A percentile compares a stretch with the other conserved stretches of the same genome.
Conservation (phyloP, 495 filamentous ascomycete species). For the Xylaria cubensis region DNA sequence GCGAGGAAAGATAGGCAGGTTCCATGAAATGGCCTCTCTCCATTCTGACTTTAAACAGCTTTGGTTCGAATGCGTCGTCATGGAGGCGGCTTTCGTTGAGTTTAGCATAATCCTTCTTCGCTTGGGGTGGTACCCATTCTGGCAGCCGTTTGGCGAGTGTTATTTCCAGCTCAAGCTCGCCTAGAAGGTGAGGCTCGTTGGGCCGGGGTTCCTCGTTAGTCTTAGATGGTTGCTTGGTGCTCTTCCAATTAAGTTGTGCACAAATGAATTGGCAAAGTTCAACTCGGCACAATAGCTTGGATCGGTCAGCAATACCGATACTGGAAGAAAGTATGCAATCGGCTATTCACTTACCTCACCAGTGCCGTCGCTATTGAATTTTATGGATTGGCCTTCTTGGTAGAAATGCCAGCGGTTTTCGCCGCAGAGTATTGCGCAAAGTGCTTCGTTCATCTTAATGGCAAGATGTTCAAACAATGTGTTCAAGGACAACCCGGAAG, state of each 20-base stretch:
- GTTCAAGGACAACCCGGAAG: background rate
- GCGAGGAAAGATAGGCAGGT: conserved; percentile 24
- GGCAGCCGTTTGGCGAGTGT: conserved; percentile 35
- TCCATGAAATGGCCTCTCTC: conserved; percentile 42
- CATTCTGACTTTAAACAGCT: conserved; percentile 37
- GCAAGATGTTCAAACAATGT: background rate
- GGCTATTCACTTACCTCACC: conserved; percentile 33
- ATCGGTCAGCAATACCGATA: conserved; percentile 23
- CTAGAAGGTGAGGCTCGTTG: conserved; percentile 31
- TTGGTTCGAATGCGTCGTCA: conserved; percentile 41
- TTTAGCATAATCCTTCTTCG: conserved; percentile 20
- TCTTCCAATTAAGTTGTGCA: conserved; percentile 39
- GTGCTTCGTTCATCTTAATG: conserved; percentile 33
- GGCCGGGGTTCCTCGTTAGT: conserved; percentile 4
- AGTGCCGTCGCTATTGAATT: conserved; percentile 40
- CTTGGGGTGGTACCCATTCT: conserved; percentile 20
- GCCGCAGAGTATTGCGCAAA: conserved; percentile 38
- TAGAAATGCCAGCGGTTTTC: conserved; percentile 35
- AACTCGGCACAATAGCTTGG: conserved; percentile 36
- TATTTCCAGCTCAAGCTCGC: conserved; percentile 40
- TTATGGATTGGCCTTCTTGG: conserved; percentile 32
- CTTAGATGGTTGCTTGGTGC: conserved; percentile 22
- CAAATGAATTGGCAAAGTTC: conserved; percentile 36
- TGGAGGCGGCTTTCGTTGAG: conserved; percentile 33
- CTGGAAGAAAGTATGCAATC: background rate